Conservation (phyloP, 305 asterid species). For the Plantago coronopus region DNA sequence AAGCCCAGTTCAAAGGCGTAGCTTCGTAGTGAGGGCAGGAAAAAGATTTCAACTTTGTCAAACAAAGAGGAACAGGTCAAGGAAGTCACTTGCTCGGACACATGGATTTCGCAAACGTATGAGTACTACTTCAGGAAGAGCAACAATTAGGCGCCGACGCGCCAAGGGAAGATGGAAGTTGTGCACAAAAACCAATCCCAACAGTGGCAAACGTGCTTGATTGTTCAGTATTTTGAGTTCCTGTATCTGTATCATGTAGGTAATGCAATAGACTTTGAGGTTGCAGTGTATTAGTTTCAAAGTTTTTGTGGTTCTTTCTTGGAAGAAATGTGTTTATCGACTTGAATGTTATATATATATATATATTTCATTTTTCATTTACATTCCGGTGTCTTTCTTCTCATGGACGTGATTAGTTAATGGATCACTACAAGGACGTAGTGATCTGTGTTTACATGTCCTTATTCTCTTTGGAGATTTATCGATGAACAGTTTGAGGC, state of each 20-base stretch:
- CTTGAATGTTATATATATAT: constrained; percentile 7
- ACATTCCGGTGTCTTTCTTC: constrained; percentile 6
- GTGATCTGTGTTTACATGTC: too few species aligned
- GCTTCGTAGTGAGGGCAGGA: constrained; percentile 58
- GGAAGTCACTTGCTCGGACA: constrained; percentile 81
- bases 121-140: constrained; percentile 79
- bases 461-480: too few species aligned
- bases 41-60: constrained; percentile 58
- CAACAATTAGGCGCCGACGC: constrained; percentile 63
- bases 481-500: too few species aligned
- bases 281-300: constrained; percentile 16
- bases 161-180: constrained; percentile 79
- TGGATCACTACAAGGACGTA: too few species aligned
- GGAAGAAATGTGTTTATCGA: constrained; percentile 13
- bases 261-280: constrained; percentile 15
- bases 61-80: constrained; percentile 83
- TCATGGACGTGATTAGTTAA: too few species aligned
- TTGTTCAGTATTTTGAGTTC: constrained; percentile 5
- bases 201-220: constrained; percentile 34
- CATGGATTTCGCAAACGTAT: constrained; percentile 83
- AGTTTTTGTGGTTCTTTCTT: constrained; percentile 7
- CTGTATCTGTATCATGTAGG: constrained; percentile 24
- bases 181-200: constrained; percentile 58
- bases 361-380: constrained; percentile 1
- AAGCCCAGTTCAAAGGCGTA: constrained; percentile 35